Percentiles rank a stretch among this genome's conserved stretches.
phyloP scores from a whole-genome alignment of 192 early-diverging fungal species.

The Rhizophagus sp. region DNA sequence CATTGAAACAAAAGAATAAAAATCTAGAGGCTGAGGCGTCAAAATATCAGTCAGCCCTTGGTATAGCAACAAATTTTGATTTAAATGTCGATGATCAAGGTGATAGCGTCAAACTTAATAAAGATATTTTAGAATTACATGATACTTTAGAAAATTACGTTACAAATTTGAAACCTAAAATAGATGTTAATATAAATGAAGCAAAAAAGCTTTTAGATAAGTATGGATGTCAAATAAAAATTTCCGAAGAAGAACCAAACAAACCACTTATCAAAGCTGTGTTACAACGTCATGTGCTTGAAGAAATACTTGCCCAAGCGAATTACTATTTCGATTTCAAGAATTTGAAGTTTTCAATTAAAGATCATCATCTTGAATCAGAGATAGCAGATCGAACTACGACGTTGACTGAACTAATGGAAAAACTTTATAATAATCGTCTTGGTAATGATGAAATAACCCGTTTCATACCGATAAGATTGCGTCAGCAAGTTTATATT shows the following conservation, averaged over 20 bases:
- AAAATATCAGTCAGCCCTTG: not conserved
- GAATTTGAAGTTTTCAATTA: not conserved
- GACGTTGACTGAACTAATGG: not conserved
- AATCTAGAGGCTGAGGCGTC: not conserved
- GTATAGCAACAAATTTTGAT: constrained; percentile 1
- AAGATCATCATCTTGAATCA: not conserved
- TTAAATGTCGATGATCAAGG: not conserved
- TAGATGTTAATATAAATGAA: not conserved
- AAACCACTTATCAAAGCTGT: not conserved
- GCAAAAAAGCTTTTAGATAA: not conserved
- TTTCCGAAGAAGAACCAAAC: not conserved
- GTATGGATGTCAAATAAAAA: not conserved
- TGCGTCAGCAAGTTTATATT: not conserved
- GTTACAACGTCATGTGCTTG: not conserved
- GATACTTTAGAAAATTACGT: not conserved
- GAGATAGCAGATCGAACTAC: not conserved
- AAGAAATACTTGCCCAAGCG: not conserved
- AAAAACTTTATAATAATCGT: not conserved
- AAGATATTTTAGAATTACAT: not conserved
- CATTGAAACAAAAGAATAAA: not conserved
- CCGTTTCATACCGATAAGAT: not conserved
- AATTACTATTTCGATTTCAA: not conserved
- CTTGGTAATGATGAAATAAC: not conserved
- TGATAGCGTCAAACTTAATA: not conserved
- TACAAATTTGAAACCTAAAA: not conserved